Evolutionary conservation across 805 yeast genomes (phyloP).

Genomic region (Clavispora asparagi): DNA sequence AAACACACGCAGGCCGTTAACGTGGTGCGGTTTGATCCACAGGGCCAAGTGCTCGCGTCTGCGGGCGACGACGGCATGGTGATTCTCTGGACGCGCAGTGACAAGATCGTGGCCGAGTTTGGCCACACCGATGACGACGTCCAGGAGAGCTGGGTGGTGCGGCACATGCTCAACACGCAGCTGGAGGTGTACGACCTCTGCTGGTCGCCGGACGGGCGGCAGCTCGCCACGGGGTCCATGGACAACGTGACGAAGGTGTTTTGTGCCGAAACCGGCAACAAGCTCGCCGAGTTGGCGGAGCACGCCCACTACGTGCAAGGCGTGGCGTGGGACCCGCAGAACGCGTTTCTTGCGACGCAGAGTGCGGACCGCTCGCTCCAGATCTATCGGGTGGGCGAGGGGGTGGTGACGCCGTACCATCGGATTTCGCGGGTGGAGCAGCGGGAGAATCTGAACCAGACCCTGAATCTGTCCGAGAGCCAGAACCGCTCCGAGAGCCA

Average conservation of each 20-base stretch:
- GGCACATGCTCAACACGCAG: constrained; percentile 51
- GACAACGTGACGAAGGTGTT: constrained; percentile 77
- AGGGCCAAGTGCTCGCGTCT: constrained; percentile 69
- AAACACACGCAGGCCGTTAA: constrained; percentile 96
- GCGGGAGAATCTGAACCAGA: too few relatives aligned
- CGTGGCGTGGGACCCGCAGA: constrained; percentile 88
- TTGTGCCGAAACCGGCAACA: constrained; percentile 50
- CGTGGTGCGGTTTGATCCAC: constrained; percentile 73
- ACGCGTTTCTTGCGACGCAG: constrained; percentile 76
- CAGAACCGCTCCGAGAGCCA: too few relatives aligned
- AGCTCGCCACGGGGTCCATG: constrained; percentile 85
- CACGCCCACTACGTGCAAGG: constrained; percentile 95
- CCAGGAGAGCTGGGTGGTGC: constrained; percentile 71
- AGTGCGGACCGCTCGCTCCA: constrained; percentile 83
- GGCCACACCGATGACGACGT: constrained; percentile 52
- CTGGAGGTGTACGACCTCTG: constrained; percentile 86
- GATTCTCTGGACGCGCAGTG: constrained; percentile 68
- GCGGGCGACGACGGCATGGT: constrained; percentile 96
- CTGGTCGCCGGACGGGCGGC: constrained; percentile 85
- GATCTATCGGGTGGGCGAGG: constrained; percentile 41
- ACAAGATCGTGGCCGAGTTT: constrained; percentile 51
- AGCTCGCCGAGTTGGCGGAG: constrained; percentile 56
- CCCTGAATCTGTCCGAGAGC: too few relatives aligned
- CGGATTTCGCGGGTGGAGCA: constrained; percentile 42
- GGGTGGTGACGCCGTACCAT: constrained; percentile 33